Evolutionary conservation across 768 basidiomycete species (phyloP).

Genomic region (Suillus spraguei): DNA sequence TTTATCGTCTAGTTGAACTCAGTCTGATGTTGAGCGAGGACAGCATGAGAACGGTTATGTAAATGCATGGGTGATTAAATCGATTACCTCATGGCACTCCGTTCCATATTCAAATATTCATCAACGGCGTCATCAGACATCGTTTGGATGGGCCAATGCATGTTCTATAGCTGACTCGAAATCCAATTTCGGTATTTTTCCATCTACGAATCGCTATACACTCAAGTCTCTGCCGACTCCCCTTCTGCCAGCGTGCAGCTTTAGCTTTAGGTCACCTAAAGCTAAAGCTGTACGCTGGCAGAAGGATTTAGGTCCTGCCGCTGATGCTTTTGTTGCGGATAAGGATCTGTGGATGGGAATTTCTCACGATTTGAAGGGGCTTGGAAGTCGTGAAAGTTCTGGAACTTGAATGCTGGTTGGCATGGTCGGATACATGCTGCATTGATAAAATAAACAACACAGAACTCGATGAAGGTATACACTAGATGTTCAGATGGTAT

Average conservation of each 20-base stretch:
- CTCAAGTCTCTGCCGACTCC: background rate
- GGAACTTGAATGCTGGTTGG: conserved; percentile 2
- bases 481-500: conserved; percentile 21
- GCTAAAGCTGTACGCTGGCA: too few relatives aligned
- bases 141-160: background rate
- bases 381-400: conserved; percentile 6
- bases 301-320: too few relatives aligned
- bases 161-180: background rate
- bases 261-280: too few relatives aligned
- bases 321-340: background rate
- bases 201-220: background rate
- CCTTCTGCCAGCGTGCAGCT: too few relatives aligned
- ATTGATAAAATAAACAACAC: conserved; percentile 17
- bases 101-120: background rate
- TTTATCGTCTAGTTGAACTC: background rate
- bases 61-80: background rate
- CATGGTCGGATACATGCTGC: conserved; percentile 18
- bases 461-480: conserved; percentile 18
- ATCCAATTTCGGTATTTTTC: background rate
- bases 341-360: background rate
- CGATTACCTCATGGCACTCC: background rate
- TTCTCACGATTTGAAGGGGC: background rate
- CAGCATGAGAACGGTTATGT: background rate
- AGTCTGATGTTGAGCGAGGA: too few relatives aligned
- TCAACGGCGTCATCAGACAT: background rate